These are phyloP conservation scores for Apiosordaria backusii DNA, from an alignment of 495 filamentous ascomycete species.

Conservation along the genomic window DNA sequence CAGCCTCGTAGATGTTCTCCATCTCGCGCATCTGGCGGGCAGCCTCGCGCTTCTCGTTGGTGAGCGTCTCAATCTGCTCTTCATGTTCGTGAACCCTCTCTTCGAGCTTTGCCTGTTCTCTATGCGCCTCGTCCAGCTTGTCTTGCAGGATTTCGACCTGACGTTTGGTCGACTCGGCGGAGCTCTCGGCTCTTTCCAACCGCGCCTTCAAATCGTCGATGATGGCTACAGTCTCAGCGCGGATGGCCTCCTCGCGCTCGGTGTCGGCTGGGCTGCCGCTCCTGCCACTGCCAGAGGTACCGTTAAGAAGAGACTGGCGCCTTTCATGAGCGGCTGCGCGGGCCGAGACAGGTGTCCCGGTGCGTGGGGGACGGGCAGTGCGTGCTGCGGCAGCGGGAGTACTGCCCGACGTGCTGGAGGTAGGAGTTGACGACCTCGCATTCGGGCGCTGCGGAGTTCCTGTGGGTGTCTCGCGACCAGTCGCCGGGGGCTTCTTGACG, in stretches of 20 bases:
- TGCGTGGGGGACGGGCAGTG: slow-evolving; percentile 46
- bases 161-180: slow-evolving; percentile 75
- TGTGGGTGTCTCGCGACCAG: slow-evolving; percentile 38
- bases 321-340: slow-evolving; percentile 60
- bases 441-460: slow-evolving; percentile 31
- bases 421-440: slow-evolving; percentile 38
- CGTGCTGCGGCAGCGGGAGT: slow-evolving; percentile 37
- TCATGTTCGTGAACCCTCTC: slow-evolving; percentile 80
- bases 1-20: slow-evolving; percentile 83
- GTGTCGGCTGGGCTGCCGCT: slow-evolving; percentile 46
- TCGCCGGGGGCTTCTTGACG: slow-evolving; percentile 43
- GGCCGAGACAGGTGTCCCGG: slow-evolving; percentile 63
- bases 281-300: slow-evolving; percentile 50
- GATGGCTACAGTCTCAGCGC: slow-evolving; percentile 68
- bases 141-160: slow-evolving; percentile 81
- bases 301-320: slow-evolving; percentile 59
- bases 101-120: slow-evolving; percentile 81
- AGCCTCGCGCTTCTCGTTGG: slow-evolving; percentile 74
- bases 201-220: slow-evolving; percentile 82
- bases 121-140: slow-evolving; percentile 77
- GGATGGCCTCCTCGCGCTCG: slow-evolving; percentile 52
- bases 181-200: slow-evolving; percentile 72
- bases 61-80: slow-evolving; percentile 70
- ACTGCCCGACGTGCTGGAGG: slow-evolving; percentile 29
- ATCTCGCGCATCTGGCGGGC: slow-evolving; percentile 80